These are phyloP conservation scores for Paramyrothecium roridum DNA, from an alignment of 2,329 filamentous ascomycete species.

Conservation along the genomic window DNA sequence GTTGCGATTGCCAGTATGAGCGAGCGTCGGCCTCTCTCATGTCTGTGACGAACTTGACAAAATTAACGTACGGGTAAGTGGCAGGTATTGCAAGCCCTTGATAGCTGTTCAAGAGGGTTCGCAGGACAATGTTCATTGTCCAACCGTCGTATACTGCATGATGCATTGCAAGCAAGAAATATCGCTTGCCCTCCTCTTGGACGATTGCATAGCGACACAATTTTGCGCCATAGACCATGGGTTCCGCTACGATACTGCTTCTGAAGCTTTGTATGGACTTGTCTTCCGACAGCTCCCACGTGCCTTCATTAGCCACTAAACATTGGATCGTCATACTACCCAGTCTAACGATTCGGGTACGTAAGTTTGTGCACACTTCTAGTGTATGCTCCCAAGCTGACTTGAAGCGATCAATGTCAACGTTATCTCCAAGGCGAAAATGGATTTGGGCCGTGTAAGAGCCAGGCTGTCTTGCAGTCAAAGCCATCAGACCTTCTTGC, in stretches of 20 bases:
- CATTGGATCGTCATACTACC: not conserved
- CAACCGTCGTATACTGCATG: constrained; percentile 17
- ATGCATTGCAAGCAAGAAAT: constrained; percentile 14
- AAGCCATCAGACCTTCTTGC: constrained; percentile 24
- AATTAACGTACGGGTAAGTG: not conserved
- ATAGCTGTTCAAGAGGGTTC: constrained; percentile 5
- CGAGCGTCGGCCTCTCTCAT: not conserved
- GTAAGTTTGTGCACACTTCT: constrained; percentile 5
- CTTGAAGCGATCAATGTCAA: constrained; percentile 7
- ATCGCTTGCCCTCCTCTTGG: not conserved
- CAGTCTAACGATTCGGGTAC: constrained; percentile 2
- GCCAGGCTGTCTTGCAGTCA: constrained; percentile 23
- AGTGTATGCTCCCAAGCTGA: constrained; percentile 4
- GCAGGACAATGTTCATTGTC: constrained; percentile 12
- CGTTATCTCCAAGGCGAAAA: constrained; percentile 9
- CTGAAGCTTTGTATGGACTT: not conserved
- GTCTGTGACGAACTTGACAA: not conserved
- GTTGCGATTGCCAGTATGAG: not conserved
- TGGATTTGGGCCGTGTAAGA: constrained; percentile 27
- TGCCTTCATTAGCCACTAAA: not conserved
- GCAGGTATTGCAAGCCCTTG: not conserved
- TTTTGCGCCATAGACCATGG: not conserved
- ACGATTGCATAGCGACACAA: not conserved
- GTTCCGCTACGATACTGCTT: not conserved
- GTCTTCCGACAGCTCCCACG: not conserved